Base-by-base conservation (phyloP, 2,329 filamentous ascomycete species). In the Nannizziopsis barbatae region DNA sequence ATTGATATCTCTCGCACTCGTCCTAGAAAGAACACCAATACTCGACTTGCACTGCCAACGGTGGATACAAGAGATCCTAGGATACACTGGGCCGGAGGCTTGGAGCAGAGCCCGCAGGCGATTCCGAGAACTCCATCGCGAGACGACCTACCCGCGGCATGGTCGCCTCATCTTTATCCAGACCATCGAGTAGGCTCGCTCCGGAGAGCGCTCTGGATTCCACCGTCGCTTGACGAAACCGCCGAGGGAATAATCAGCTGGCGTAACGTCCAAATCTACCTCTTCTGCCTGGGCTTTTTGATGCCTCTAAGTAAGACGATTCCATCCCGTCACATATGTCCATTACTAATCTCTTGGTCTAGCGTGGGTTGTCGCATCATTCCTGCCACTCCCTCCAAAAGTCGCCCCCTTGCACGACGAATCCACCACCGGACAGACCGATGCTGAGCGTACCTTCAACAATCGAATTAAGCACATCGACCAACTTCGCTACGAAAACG, bases 281-380 rank as follows among this genome's bases (percentile, higher is more conserved):
- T 86, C 42, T 93, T 93, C 65, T 78, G 81, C 48, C 37, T 83
- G 41, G 87, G 87, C 18, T 93, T 93, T 59, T 69, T 90, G 41
- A 79, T 87, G 59, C 87, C 86, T 5, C 74, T 87, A 52, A 73
- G 80, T 83, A 68, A 65, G 78, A 65, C 31, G 5, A 41, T 33
- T 38, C 41, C 42, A 18, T 39, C 32, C 22, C 30, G 12, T 33
- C 14, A 47, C 45, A 51, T 52, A 30, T 56, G 45, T 52, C 60
- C 49, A 60, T 41, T 2, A 14, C 44, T 46, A 10, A 46, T 15
- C 14, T 1, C 11, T 49, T 15, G 8, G 47, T 52, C 39, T 56
- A 83, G 83, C 82, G 48, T 93, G 86, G 86, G 84, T 90, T 69
- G 71, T 87, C 53, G 87, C 82, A 1, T 77, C 86, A 1, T 74